Conservation (phyloP, 331 rosid species). For the Malus hybrid region DNA sequence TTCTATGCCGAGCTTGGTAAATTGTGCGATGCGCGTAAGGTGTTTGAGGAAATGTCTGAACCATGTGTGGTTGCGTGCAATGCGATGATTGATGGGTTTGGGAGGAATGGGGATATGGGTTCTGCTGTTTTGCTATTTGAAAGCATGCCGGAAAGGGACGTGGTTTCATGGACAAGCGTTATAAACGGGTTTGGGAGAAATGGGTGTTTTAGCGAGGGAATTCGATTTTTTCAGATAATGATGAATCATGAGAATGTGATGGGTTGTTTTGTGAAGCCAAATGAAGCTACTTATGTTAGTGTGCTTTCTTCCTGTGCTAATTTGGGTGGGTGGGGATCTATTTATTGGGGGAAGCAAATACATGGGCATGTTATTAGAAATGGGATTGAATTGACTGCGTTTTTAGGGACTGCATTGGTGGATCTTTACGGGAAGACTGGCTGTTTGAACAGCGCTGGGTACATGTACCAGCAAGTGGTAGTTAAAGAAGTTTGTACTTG, state of each 20-base stretch:
- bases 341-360: slow-evolving; percentile 51
- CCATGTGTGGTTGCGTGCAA: slow-evolving; percentile 48
- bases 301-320: slow-evolving; percentile 54
- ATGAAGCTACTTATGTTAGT: slow-evolving; percentile 68
- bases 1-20: slow-evolving; percentile 18
- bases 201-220: slow-evolving; percentile 26
- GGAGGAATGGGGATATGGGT: slow-evolving; percentile 49
- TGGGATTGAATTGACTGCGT: slow-evolving; percentile 23
- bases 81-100: slow-evolving; percentile 58
- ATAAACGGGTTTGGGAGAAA: slow-evolving; percentile 50
- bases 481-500: slow-evolving; percentile 54
- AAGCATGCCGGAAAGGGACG: slow-evolving; percentile 42
- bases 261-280: slow-evolving; percentile 45
- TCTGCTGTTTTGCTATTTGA: slow-evolving; percentile 43
- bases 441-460: slow-evolving; percentile 26
- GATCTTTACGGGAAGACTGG: slow-evolving; percentile 77
- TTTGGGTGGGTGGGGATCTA: slow-evolving; percentile 37
- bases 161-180: slow-evolving; percentile 67
- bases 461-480: slow-evolving; percentile 32
- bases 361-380: slow-evolving; percentile 41
- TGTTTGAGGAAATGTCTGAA: slow-evolving; percentile 61
- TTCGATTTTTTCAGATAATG: slow-evolving; percentile 48
- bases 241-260: slow-evolving; percentile 29
- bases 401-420: slow-evolving; percentile 23
- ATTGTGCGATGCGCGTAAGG: slow-evolving; percentile 36